Evolutionary conservation across 257 asterid genomes (phyloP), one percentile per base, ranked within the genome.

Genomic region (Solanum bulbocastanum): DNA sequence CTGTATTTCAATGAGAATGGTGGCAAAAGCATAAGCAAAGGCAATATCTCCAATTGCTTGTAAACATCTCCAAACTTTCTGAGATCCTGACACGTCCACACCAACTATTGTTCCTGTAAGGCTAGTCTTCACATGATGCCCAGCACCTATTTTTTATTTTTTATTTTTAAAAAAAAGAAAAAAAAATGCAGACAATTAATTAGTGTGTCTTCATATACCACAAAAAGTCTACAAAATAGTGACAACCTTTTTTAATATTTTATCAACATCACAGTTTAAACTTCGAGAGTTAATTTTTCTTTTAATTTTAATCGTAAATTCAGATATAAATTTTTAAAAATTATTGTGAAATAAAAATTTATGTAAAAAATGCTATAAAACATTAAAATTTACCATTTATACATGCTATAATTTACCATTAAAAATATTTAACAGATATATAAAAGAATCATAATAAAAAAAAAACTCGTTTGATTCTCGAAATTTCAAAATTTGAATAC

Each of bases 21-120:
- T 75, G 87, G 93, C 86, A 89, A 91, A 94, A 79, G 93, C 88
- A 86, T 88, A 94, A 18, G 97, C 90, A 42, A 94, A 94, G 5
- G 95, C 97, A 69, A 94, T 89, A 87, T 93, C 93, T 33, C 97
- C 95, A 10, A 92, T 14, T 49, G 97, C 92, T 89, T 92, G 94
- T 40, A 90, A 90, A n/a, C 87, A 14, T 52, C 66, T 86, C 90
- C 90, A 90, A 35, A 90, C 10, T 27, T 90, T 90, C 33, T 90
- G 88, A 39, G 87, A 25, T 11, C 30, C 74, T 30, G 91, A 39
- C 56, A 90, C 86, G 86, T 88, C 87, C 3, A 44, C 73, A 9
- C 91, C 88, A 4, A 85, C 42, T 33, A n/a, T 10, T 22, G 62
- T 83, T 8, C 88, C 90, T 12, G 87, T 87, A 33, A 87, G 39